phyloP scores from a whole-genome alignment of 345 rosid genomes.

The Ceriops zippeliana region DNA sequence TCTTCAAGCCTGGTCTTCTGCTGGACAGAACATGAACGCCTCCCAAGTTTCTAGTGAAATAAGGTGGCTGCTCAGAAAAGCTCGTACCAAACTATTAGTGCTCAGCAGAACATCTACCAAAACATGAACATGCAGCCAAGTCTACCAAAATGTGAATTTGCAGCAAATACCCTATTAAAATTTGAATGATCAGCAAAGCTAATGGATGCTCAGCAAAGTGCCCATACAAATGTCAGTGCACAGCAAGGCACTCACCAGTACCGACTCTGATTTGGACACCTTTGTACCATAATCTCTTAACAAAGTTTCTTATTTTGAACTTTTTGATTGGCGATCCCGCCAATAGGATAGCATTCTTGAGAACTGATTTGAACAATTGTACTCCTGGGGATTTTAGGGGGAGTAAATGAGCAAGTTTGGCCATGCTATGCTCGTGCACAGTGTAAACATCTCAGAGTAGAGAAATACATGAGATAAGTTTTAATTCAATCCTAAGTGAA shows the following conservation, averaged over 20 bases:
- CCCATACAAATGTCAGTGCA: conserved; percentile 8
- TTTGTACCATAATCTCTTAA: conserved; percentile 2
- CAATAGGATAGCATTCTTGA: neutral
- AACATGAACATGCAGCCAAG: conserved; percentile 6
- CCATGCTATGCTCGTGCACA: neutral
- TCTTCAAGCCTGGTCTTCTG: conserved; percentile 22
- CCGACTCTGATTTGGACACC: conserved; percentile 6
- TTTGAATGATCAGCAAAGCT: conserved; percentile 23
- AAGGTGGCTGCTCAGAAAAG: conserved; percentile 6
- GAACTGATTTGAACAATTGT: neutral
- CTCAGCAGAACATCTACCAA: conserved; percentile 17
- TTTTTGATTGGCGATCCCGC: neutral
- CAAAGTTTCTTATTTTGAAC: neutral
- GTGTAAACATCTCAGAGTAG: conserved; percentile 15
- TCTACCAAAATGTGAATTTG: conserved; percentile 9
- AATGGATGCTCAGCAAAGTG: conserved; percentile 17
- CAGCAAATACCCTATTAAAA: conserved; percentile 22
- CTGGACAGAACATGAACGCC: conserved; percentile 30
- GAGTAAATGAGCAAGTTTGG: neutral
- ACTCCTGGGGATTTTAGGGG: neutral
- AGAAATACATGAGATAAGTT: neutral
- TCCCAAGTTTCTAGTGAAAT: conserved; percentile 22
- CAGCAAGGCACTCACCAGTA: conserved; percentile 12
- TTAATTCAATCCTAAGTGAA: too few species aligned
- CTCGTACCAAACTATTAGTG: neutral